phyloP scores from a whole-genome alignment of 306 rosid species.

The Astragalus glycyphyllos region DNA sequence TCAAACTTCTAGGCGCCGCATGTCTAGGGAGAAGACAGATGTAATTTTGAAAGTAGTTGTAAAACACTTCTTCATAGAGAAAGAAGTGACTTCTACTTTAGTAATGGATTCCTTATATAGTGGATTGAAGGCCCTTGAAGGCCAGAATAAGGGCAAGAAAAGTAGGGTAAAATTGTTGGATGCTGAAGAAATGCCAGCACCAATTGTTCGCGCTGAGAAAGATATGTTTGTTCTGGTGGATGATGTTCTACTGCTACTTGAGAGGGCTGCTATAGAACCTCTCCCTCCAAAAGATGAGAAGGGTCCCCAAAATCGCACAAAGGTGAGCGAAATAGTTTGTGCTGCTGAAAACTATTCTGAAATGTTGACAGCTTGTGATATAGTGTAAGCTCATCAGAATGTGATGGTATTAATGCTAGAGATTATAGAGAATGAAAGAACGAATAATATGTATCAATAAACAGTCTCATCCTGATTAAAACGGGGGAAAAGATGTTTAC shows the following conservation, averaged over 20 bases:
- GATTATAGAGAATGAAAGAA: background rate
- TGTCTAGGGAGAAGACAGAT: constrained; percentile 89
- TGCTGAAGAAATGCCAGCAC: constrained; percentile 81
- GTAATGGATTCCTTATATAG: constrained; percentile 99
- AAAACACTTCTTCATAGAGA: constrained; percentile 90
- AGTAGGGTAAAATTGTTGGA: constrained; percentile 66
- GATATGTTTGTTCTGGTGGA: constrained; percentile 88
- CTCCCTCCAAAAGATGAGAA: constrained; percentile 99
- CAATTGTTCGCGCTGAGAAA: constrained; percentile 87
- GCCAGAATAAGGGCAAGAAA: constrained; percentile 75
- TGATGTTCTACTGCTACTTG: constrained; percentile 87
- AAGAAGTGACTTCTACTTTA: constrained; percentile 94
- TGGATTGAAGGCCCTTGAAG: constrained; percentile 94
- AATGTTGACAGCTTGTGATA: constrained; percentile 19
- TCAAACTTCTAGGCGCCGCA: constrained; percentile 80
- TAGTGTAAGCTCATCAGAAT: constrained; percentile 6
- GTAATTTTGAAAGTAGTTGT: constrained; percentile 83
- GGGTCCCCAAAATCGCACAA: constrained; percentile 98
- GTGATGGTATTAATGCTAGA: constrained; percentile 6
- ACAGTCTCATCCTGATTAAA: constrained; percentile 22
- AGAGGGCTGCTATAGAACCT: constrained; percentile 96
- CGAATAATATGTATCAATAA: background rate
- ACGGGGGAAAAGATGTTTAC: constrained; percentile 1
- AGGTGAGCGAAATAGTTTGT: constrained; percentile 59
- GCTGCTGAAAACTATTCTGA: constrained; percentile 21